Evolutionary conservation across 2,329 filamentous ascomycete genomes (phyloP).

Genomic region (Dactylellina sp.): DNA sequence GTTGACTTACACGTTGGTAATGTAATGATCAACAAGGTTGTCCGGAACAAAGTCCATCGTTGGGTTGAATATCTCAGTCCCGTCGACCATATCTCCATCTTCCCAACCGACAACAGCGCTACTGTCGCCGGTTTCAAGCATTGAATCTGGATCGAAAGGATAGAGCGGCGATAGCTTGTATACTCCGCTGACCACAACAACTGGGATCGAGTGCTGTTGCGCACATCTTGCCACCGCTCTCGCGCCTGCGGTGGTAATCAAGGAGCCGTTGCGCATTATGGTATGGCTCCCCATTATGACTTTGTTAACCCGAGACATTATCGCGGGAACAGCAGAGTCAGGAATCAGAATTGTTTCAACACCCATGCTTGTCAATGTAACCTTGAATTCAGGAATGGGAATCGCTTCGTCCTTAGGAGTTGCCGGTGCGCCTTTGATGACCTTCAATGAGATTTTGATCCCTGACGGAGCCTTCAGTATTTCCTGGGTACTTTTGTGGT

Average conservation of each 20-base stretch:
- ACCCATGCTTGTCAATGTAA: slow-evolving; percentile 80
- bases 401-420: slow-evolving; percentile 63
- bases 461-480: slow-evolving; percentile 69
- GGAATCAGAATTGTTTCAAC: slow-evolving; percentile 86
- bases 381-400: slow-evolving; percentile 72
- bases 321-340: slow-evolving; percentile 86
- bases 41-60: slow-evolving; percentile 55
- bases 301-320: slow-evolving; percentile 96
- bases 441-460: slow-evolving; percentile 59
- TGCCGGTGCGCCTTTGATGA: neutral
- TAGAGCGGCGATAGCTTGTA: slow-evolving; percentile 95
- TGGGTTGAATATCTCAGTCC: slow-evolving; percentile 47
- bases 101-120: slow-evolving; percentile 51
- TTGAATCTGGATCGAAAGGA: slow-evolving; percentile 81
- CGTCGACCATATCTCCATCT: slow-evolving; percentile 46
- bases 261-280: slow-evolving; percentile 86
- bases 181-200: slow-evolving; percentile 88
- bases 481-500: slow-evolving; percentile 73
- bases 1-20: slow-evolving; percentile 55
- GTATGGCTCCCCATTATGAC: slow-evolving; percentile 89
- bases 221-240: slow-evolving; percentile 86
- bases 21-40: slow-evolving; percentile 49
- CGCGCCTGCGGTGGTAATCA: slow-evolving; percentile 86
- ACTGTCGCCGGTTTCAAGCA: slow-evolving; percentile 81
- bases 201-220: slow-evolving; percentile 81